Base-by-base conservation (phyloP, 164 flowering plant species). In the Annona cherimola region DNA sequence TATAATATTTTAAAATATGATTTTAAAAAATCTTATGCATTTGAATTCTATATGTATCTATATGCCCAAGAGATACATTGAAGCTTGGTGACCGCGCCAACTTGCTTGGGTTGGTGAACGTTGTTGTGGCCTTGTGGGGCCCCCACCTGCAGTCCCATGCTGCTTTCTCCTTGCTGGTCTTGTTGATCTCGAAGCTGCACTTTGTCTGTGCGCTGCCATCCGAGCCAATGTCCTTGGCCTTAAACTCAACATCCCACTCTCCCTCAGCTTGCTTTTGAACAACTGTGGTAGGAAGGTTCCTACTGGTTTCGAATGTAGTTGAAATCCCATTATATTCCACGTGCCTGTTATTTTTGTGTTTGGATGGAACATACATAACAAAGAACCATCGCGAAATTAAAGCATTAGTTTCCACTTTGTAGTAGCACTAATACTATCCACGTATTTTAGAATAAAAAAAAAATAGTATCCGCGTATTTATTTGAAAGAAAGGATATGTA, bases 141-240 rank as follows among this genome's bases (percentile, higher is more conserved):
- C 67, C 41, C 88, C 90, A 5, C 79, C 89, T 0, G 70, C 63
- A 26, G 40, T 65, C 1, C 90, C 91, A 43, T 89, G 93, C 74
- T 87, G 93, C 82, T 54, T 74, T 12, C 88, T 88, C 71, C 67
- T 90, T 42, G 11, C 80, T 43, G 92, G 92, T 63, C 87, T 90
- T 12, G 87, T 55, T 0, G 88, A 89, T 71, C 82, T 86, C 1
- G 93, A 90, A 54, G 93, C 89, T 0, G 91, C 91, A 0, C 76
- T 86, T 4, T 88, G 93, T 83, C 89, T 88, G 42, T 88, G 93
- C 84, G 84, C 88, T 50, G 88, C 85, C 69, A 80, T 90, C 45
- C 87, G 71, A 71, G 90, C 89, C 41, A 87, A 83, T 63, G 66
- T 86, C 54, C 68, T 88, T 69, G 90, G 88, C 62, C 74, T 86